Evolutionary conservation across 257 asterid species (phyloP).

Genomic region (Plantago ovata): DNA sequence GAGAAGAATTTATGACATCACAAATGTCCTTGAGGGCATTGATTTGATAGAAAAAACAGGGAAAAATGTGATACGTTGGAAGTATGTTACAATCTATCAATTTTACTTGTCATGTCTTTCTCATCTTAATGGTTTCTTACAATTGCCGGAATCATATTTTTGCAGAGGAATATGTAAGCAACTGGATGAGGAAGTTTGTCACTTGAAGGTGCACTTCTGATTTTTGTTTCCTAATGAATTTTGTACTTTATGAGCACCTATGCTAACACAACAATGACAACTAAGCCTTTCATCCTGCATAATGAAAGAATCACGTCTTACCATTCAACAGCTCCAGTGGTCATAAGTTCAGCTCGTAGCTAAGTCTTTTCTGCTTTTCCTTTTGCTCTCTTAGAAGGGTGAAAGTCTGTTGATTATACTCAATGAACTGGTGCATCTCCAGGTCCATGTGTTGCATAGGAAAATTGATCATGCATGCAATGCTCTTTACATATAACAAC

Average conservation of each 20-base stretch:
- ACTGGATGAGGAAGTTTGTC: conserved; percentile 34
- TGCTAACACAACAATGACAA: background rate
- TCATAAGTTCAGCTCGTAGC: no score
- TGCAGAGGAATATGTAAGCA: conserved; percentile 50
- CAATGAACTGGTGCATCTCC: no score
- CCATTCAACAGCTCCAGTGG: no score
- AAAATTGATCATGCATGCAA: no score
- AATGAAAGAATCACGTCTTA: no score
- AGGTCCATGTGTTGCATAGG: no score
- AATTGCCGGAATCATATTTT: conserved; percentile 22
- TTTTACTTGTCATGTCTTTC: conserved; percentile 13
- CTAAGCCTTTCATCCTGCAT: no score
- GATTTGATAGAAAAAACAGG: conserved; percentile 71
- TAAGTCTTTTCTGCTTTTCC: no score
- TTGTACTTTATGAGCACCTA: background rate
- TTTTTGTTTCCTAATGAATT: conserved; percentile 14
- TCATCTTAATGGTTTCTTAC: conserved; percentile 19
- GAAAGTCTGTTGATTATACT: no score
- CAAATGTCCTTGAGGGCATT: conserved; percentile 90
- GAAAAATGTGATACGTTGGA: conserved; percentile 75
- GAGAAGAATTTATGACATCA: conserved; percentile 85
- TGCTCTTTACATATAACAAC: no score
- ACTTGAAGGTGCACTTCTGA: conserved; percentile 48
- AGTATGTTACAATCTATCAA: conserved; percentile 32
- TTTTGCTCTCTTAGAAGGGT: no score